Evolutionary conservation across 2,329 filamentous ascomycete genomes (phyloP), one percentile per base, ranked within the genome.

Genomic region (Calonectria ilicicola): DNA sequence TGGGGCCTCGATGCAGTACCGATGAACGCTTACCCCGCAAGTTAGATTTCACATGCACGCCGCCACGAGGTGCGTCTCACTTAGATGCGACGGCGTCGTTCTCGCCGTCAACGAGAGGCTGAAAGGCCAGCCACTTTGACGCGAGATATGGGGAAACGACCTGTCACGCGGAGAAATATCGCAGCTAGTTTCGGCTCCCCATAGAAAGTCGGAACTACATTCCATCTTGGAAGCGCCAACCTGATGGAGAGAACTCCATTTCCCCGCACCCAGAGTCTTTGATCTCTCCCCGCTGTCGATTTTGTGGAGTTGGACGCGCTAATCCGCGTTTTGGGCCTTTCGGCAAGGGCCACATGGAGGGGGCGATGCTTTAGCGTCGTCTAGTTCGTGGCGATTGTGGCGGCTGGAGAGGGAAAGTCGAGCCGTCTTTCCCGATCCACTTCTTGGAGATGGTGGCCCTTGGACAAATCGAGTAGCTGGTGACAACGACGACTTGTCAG

Each of bases 381-480:
- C n/a, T 58, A n/a, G 32, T 23, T 15, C 32, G 21, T 40, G 53
- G 53, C 53, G 15, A 32, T 40, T 17, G 53, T 32, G 38, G 58
- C 27, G 26, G 5, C 17, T 23, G 3, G 17, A 26, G 27, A 23
- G 40, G 62, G 63, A 51, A 66, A 66, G 63, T 66, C 63, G 63
- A 66, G 63, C 63, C 63, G 63, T 47, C 29, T 51, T 66, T 42
- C 63, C 63, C 6, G 10, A 53, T 46, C 44, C n/a, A 46, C 42
- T 4, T 21, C 27, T 19, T 23, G 14, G 21, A 26, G 5, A 15
- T n/a, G 8, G 14, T 26, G 32, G 1, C n/a, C 35, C 5, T 8
- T 40, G 53, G n/a, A 15, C n/a, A 7, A 9, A 58, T 26, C 4
- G 32, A 53, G 9, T 23, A 35, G 19, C 40, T 58, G 29, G 27